A percentile compares a stretch with the other conserved stretches of the same genome.
Evolutionary conservation across 1,284 basidiomycete species (phyloP).

Genomic region (Ganoderma resinaceum): DNA sequence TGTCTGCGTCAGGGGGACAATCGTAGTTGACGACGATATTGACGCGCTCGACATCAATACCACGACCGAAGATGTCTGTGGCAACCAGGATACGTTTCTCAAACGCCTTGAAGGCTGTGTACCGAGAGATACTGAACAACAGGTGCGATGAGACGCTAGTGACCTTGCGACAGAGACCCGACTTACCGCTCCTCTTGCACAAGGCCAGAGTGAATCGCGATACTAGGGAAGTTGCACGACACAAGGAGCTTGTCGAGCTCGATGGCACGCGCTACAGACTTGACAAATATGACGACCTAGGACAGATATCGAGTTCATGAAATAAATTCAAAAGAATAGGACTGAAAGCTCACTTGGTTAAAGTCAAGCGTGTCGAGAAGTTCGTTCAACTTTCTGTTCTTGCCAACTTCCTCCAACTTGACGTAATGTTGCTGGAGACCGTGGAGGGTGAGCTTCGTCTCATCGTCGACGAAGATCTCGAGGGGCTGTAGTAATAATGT

Average conservation of each 20-base stretch:
- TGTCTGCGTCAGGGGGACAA: constrained; percentile 96
- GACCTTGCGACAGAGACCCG: constrained; percentile 12
- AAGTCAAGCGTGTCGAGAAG: constrained; percentile 97
- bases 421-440: constrained; percentile 99
- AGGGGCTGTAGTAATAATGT: constrained; percentile 73
- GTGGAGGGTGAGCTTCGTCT: constrained; percentile 98
- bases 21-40: constrained; percentile 98
- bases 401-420: constrained; percentile 92
- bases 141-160: constrained; percentile 18
- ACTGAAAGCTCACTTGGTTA: constrained; percentile 78
- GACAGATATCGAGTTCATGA: background rate
- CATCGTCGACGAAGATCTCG: constrained; percentile 99
- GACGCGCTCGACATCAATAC: constrained; percentile 97
- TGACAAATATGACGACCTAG: constrained; percentile 99
- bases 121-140: constrained; percentile 87
- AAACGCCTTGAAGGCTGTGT: constrained; percentile 99
- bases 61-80: constrained; percentile 97
- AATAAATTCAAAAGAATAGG: background rate
- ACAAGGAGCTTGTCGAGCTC: constrained; percentile 96
- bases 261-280: constrained; percentile 95
- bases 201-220: constrained; percentile 96
- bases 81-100: constrained; percentile 99
- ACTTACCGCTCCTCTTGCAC: constrained; percentile 94
- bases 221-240: constrained; percentile 98
- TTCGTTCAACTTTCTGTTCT: constrained; percentile 99